Evolutionary conservation across 192 early-diverging fungal genomes (phyloP).

Genomic region (Lobosporangium transversale): DNA sequence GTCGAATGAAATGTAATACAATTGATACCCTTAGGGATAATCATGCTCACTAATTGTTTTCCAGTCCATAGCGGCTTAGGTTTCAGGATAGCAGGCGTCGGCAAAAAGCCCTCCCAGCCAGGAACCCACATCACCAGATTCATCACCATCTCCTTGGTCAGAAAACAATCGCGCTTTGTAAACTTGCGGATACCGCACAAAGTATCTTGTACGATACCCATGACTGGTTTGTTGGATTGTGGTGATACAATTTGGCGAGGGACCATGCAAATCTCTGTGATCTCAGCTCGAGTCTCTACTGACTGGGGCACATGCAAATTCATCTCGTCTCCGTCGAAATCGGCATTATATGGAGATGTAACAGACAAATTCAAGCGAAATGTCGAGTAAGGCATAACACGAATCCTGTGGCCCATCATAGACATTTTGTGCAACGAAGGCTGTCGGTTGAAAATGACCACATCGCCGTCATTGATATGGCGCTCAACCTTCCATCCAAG

Average conservation of each 20-base stretch:
- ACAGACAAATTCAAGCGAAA: conserved; percentile 98
- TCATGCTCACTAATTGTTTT: conserved; percentile 94
- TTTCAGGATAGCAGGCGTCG: conserved; percentile 93
- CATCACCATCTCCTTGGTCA: conserved; percentile 92
- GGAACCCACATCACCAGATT: conserved; percentile 95
- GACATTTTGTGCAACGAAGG: conserved; percentile 99
- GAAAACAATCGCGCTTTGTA: conserved; percentile 91
- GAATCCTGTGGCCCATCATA: conserved; percentile 99
- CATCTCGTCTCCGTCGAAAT: conserved; percentile 99
- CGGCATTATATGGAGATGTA: conserved; percentile 98
- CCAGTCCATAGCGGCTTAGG: conserved; percentile 98
- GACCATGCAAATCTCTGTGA: conserved; percentile 97
- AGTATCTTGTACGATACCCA: conserved; percentile 99
- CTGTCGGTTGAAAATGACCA: conserved; percentile 99
- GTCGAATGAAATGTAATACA: conserved; percentile 78
- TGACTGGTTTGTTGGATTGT: conserved; percentile 97
- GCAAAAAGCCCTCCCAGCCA: conserved; percentile 94
- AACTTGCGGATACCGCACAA: conserved; percentile 96
- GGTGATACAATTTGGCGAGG: conserved; percentile 97
- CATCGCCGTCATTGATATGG: conserved; percentile 93
- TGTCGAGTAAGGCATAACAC: conserved; percentile 99
- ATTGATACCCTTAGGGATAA: conserved; percentile 96
- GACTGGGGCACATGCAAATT: conserved; percentile 99
- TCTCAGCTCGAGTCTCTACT: conserved; percentile 94
- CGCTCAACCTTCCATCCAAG: conserved; percentile 94